A percentile compares a stretch with the other conserved stretches of the same genome.
These are phyloP conservation scores for Vicia sativa DNA, from an alignment of 306 rosid species.

Conservation along the genomic window DNA sequence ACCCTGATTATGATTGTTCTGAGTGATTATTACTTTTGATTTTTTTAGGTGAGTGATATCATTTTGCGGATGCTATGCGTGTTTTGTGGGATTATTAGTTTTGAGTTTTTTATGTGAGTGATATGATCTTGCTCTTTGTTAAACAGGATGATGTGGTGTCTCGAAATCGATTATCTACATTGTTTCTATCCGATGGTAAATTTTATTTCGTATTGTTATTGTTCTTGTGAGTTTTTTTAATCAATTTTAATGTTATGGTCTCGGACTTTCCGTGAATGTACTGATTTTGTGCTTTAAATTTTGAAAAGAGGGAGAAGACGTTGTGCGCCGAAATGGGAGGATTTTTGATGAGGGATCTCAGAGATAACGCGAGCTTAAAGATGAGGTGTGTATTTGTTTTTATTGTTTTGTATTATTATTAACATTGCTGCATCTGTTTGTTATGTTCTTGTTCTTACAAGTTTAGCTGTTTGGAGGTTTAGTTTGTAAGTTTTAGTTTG, in stretches of 20 bases:
- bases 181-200: conserved; percentile 69
- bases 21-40: no score
- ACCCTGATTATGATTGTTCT: no score
- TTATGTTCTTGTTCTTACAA: conserved; percentile 11
- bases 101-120: no score
- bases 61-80: not conserved
- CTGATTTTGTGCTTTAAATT: conserved; percentile 23
- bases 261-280: not conserved
- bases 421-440: not conserved
- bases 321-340: conserved; percentile 36
- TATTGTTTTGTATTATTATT: not conserved
- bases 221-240: not conserved
- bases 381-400: conserved; percentile 56
- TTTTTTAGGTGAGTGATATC: no score
- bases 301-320: conserved; percentile 48
- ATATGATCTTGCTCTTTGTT: conserved; percentile 11
- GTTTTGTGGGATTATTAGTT: no score
- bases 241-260: not conserved
- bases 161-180: conserved; percentile 61
- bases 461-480: not conserved
- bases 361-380: conserved; percentile 48
- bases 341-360: conserved; percentile 42
- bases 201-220: not conserved
- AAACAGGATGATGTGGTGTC: conserved; percentile 64
- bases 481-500: no score